A percentile compares a stretch with the other conserved stretches of the same genome.
Evolutionary conservation across 2,329 filamentous ascomycete species (phyloP).

Genomic region (Fusarium siculi): DNA sequence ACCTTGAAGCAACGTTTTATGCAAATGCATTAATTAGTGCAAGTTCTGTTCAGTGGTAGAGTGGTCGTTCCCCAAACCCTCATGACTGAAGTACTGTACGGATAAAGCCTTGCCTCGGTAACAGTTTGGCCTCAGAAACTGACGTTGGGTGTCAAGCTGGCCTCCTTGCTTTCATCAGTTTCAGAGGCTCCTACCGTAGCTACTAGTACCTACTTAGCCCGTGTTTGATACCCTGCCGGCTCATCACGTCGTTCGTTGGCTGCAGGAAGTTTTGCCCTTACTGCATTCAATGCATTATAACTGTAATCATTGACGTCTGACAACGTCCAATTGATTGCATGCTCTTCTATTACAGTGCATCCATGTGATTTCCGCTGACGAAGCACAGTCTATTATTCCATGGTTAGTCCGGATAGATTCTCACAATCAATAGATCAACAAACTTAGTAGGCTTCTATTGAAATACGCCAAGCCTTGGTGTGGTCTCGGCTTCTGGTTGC

Average conservation of each 20-base stretch:
- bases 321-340: slow-evolving; percentile 24
- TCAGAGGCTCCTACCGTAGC: slow-evolving; percentile 9
- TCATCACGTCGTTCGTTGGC: slow-evolving; percentile 22
- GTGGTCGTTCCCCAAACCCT: slow-evolving; percentile 26
- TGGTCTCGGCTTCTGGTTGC: slow-evolving; percentile 39
- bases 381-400: slow-evolving; percentile 4
- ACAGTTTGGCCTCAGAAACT: slow-evolving; percentile 30
- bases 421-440: slow-evolving; percentile 19
- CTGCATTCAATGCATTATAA: background rate
- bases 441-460: background rate
- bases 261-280: slow-evolving; percentile 22
- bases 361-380: background rate
- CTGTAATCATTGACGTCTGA: slow-evolving; percentile 8
- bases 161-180: slow-evolving; percentile 29
- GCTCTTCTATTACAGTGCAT: slow-evolving; percentile 8
- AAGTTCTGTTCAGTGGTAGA: slow-evolving; percentile 28
- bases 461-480: slow-evolving; percentile 30
- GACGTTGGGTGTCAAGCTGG: slow-evolving; percentile 21
- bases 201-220: background rate
- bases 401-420: background rate
- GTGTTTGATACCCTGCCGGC: background rate
- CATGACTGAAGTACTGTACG: background rate
- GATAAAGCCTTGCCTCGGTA: slow-evolving; percentile 9
- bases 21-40: slow-evolving; percentile 44
- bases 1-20: slow-evolving; percentile 28